A percentile compares a stretch with the other conserved stretches of the same genome.
These are phyloP conservation scores for Castanospermum australe DNA, from an alignment of 306 rosid species.

Conservation along the genomic window DNA sequence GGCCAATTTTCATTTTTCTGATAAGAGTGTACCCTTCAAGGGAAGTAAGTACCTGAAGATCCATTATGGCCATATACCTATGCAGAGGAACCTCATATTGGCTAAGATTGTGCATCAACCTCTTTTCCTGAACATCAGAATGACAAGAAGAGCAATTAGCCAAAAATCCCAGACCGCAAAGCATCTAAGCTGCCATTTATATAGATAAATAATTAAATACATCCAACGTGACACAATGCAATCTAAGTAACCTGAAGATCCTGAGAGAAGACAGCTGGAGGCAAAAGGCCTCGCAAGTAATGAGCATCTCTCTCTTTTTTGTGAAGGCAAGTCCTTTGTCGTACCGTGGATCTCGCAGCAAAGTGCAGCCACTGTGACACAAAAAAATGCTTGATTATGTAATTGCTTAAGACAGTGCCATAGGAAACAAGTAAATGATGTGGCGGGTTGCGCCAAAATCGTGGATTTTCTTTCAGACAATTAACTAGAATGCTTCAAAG, in stretches of 20 bases:
- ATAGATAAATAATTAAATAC: neutral
- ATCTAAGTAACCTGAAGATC: conserved; percentile 73
- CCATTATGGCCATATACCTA: conserved; percentile 90
- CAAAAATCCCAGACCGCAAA: neutral
- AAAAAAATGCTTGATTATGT: conserved; percentile 3
- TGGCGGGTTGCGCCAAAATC: neutral
- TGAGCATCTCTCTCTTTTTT: conserved; percentile 95
- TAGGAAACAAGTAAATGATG: neutral
- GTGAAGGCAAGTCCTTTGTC: conserved; percentile 91
- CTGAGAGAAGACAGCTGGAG: conserved; percentile 70
- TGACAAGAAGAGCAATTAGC: neutral
- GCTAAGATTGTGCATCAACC: conserved; percentile 82
- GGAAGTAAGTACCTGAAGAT: conserved; percentile 74
- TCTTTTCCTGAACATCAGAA: conserved; percentile 65
- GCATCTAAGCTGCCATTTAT: neutral
- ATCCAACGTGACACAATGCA: neutral
- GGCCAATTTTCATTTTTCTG: neutral
- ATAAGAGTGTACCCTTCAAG: neutral
- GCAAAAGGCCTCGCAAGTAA: conserved; percentile 93
- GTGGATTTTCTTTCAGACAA: neutral
- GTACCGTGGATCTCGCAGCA: conserved; percentile 91
- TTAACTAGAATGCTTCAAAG: neutral
- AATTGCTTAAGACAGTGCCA: neutral
- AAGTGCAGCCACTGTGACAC: conserved; percentile 67
- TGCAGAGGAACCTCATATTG: conserved; percentile 91